These are phyloP conservation scores for Lentinula detonsa DNA, from an alignment of 768 basidiomycete species.

Conservation along the genomic window DNA sequence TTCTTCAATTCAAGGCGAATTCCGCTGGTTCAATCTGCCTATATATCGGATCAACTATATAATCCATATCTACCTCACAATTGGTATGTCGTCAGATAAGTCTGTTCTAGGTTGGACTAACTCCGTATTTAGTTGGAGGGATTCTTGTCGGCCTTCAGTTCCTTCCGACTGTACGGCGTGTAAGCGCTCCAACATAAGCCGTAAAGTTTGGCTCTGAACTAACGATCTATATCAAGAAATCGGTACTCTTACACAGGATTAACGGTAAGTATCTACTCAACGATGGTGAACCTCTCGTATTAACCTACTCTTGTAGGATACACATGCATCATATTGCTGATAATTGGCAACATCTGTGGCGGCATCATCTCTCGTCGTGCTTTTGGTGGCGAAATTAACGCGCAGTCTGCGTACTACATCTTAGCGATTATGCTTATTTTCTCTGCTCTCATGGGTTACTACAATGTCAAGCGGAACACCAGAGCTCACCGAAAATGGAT, in stretches of 20 bases:
- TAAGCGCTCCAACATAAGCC: conserved; percentile 2
- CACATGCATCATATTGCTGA: conserved; percentile 12
- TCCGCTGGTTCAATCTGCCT: conserved; percentile 16
- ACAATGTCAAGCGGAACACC: conserved; percentile 18
- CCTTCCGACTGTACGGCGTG: conserved; percentile 19
- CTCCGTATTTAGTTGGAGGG: conserved; percentile 14
- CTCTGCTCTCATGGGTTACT: conserved; percentile 13
- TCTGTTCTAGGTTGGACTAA: not conserved
- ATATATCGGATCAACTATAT: conserved; percentile 16
- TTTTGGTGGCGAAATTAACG: conserved; percentile 21
- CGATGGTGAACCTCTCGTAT: not conserved
- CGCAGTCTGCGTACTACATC: conserved; percentile 17
- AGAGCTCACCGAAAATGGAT: conserved; percentile 22
- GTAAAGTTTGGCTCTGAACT: not conserved
- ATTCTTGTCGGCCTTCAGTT: conserved; percentile 18
- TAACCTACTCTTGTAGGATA: conserved; percentile 9
- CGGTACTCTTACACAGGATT: conserved; percentile 16
- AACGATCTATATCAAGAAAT: conserved; percentile 8
- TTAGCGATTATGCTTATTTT: conserved; percentile 15
- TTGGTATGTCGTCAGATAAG: conserved; percentile 10
- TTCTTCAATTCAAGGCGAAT: conserved; percentile 14
- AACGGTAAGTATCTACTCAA: conserved; percentile 12
- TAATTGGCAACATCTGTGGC: conserved; percentile 16
- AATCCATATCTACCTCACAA: conserved; percentile 20
- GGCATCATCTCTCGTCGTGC: conserved; percentile 13